Percentiles rank a stretch among this genome's conserved stretches.
Conservation (phyloP, 768 basidiomycete species). For the Serendipita indica region DNA sequence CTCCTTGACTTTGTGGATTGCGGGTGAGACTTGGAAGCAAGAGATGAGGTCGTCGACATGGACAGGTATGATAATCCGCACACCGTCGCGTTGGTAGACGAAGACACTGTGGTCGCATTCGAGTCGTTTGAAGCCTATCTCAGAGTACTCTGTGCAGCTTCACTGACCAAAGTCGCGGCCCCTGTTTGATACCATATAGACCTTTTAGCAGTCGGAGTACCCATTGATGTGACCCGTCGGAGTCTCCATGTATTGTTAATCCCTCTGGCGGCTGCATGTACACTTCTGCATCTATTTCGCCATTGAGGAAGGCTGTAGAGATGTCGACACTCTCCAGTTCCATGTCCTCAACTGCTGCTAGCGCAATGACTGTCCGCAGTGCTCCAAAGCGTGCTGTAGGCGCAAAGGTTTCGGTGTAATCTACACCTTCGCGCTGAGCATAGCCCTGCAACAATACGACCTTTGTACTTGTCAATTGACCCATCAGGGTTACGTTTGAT, state of each 20-base stretch:
- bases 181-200: slow-evolving; percentile 1
- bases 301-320: slow-evolving; percentile 11
- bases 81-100: not conserved
- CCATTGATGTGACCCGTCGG: too few species aligned
- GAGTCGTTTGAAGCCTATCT: not conserved
- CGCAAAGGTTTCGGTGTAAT: slow-evolving; percentile 23
- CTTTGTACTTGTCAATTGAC: slow-evolving; percentile 21
- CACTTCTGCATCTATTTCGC: slow-evolving; percentile 18
- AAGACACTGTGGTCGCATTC: slow-evolving; percentile 5
- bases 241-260: not conserved
- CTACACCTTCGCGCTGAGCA: slow-evolving; percentile 21
- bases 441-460: slow-evolving; percentile 26
- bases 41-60: slow-evolving; percentile 3
- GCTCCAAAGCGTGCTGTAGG: slow-evolving; percentile 18
- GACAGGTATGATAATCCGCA: not conserved
- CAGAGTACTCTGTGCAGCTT: not conserved
- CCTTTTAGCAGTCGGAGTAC: slow-evolving; percentile 6
- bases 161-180: not conserved
- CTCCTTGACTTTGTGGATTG: not conserved
- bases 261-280: slow-evolving; percentile 20
- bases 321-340: slow-evolving; percentile 9
- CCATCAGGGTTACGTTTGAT: slow-evolving; percentile 20
- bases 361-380: slow-evolving; percentile 18
- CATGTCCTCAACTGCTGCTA: slow-evolving; percentile 17
- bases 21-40: not conserved